Percentiles rank a stretch among this genome's conserved stretches.
phyloP scores from a whole-genome alignment of 2,329 filamentous ascomycete genomes.

The Pseudogymnoascus sp. region DNA sequence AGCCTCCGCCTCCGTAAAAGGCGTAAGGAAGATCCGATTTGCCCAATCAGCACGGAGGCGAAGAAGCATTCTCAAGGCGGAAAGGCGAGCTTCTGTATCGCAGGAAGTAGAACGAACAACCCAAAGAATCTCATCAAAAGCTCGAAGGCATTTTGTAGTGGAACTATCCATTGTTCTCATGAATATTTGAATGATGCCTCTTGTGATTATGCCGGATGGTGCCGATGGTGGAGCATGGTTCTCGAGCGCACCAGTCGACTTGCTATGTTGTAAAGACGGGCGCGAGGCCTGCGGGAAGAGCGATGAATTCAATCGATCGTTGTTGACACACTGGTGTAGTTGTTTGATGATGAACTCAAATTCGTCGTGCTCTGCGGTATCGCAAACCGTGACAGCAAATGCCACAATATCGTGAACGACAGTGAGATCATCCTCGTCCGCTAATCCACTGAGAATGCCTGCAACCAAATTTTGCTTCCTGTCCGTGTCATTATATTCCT shows the following conservation, averaged over 20 bases:
- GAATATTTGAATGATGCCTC: constrained; percentile 68
- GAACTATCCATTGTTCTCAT: constrained; percentile 62
- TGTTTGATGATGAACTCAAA: constrained; percentile 52
- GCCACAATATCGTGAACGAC: constrained; percentile 58
- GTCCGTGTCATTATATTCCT: constrained; percentile 49
- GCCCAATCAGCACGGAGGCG: constrained; percentile 76
- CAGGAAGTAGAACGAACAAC: constrained; percentile 53
- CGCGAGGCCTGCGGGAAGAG: constrained; percentile 22
- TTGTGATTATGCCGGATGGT: constrained; percentile 61
- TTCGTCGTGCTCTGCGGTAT: constrained; percentile 47
- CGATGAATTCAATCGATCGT: constrained; percentile 38
- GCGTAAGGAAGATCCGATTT: constrained; percentile 64
- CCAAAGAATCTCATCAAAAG: constrained; percentile 55
- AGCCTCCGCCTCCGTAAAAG: constrained; percentile 62
- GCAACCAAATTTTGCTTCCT: constrained; percentile 51
- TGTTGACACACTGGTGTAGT: constrained; percentile 42
- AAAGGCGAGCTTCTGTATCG: constrained; percentile 62
- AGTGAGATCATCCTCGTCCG: constrained; percentile 53
- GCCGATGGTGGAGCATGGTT: constrained; percentile 31
- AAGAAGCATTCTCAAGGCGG: constrained; percentile 70
- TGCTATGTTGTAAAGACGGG: constrained; percentile 9
- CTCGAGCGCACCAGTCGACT: not conserved
- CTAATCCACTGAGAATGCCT: constrained; percentile 52
- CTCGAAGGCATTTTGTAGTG: constrained; percentile 51
- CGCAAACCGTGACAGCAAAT: constrained; percentile 56